Percentiles rank a stretch among this genome's conserved stretches.
phyloP scores from a whole-genome alignment of 1,139 yeast genomes.

The Komagataea norvegica region DNA sequence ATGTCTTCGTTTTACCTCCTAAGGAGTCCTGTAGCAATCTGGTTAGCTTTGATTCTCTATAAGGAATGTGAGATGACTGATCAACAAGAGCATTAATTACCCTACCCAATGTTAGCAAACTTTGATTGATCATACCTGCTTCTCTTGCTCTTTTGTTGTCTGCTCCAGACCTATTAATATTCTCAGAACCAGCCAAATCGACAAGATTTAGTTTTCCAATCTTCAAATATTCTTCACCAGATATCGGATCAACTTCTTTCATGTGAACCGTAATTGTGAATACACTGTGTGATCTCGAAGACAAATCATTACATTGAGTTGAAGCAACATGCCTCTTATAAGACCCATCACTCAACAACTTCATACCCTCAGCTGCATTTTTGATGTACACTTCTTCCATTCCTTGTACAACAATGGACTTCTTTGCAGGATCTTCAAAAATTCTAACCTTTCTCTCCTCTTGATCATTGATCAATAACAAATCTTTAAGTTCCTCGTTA shows the following conservation, averaged over 20 bases:
- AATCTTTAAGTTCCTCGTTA: slow-evolving; percentile 67
- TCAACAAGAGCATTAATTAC: slow-evolving; percentile 73
- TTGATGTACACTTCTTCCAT: slow-evolving; percentile 43
- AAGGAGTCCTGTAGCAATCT: slow-evolving; percentile 59
- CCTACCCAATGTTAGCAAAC: slow-evolving; percentile 75
- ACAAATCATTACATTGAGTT: slow-evolving; percentile 65
- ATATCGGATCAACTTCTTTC: slow-evolving; percentile 35
- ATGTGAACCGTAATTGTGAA: slow-evolving; percentile 58
- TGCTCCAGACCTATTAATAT: slow-evolving; percentile 76
- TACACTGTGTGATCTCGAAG: slow-evolving; percentile 72
- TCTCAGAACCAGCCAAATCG: slow-evolving; percentile 88
- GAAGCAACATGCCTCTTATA: slow-evolving; percentile 57
- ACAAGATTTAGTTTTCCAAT: slow-evolving; percentile 71
- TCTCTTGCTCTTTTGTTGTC: slow-evolving; percentile 74
- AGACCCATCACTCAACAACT: slow-evolving; percentile 47
- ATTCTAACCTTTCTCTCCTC: slow-evolving; percentile 35
- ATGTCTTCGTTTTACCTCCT: slow-evolving; percentile 65
- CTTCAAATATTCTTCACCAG: slow-evolving; percentile 39
- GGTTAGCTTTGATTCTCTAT: slow-evolving; percentile 63
- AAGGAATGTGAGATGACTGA: slow-evolving; percentile 66
- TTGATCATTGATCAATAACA: slow-evolving; percentile 34
- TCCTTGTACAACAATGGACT: slow-evolving; percentile 40
- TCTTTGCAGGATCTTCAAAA: slow-evolving; percentile 37
- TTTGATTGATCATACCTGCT: slow-evolving; percentile 85
- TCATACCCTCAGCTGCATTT: slow-evolving; percentile 37